Percentiles rank a stretch among this genome's conserved stretches.
phyloP scores from a whole-genome alignment of 805 yeast genomes.

The Hanseniaspora hatyaiensis region DNA sequence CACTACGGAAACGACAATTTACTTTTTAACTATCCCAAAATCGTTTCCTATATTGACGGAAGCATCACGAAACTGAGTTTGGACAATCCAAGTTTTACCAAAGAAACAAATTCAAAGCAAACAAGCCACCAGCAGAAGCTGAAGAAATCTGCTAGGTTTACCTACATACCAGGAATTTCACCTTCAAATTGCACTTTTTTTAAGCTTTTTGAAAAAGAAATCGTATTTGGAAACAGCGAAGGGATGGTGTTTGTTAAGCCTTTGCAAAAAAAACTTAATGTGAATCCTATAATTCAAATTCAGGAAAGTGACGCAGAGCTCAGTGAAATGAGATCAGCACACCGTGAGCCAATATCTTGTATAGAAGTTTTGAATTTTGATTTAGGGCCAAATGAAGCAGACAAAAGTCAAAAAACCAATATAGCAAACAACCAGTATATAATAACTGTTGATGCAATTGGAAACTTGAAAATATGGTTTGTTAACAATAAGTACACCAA shows the following conservation, averaged over 20 bases:
- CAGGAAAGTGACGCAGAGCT: background rate
- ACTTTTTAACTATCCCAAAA: constrained; percentile 28
- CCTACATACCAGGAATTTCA: constrained; percentile 31
- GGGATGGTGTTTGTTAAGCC: constrained; percentile 30
- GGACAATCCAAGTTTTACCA: constrained; percentile 19
- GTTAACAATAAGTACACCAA: constrained; percentile 10
- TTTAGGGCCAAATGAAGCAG: background rate
- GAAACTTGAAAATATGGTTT: constrained; percentile 13
- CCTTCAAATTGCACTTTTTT: constrained; percentile 32
- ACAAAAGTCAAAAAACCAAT: constrained; percentile 22
- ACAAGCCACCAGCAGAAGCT: constrained; percentile 2
- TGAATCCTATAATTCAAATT: constrained; percentile 26
- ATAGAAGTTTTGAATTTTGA: constrained; percentile 20
- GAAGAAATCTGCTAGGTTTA: constrained; percentile 24
- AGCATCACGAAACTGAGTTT: constrained; percentile 28
- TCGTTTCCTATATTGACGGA: constrained; percentile 30
- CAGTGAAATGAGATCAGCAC: constrained; percentile 22
- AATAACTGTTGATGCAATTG: constrained; percentile 4
- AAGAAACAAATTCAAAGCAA: background rate
- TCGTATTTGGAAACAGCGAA: constrained; percentile 30
- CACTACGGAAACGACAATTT: constrained; percentile 22
- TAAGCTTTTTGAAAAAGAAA: constrained; percentile 28
- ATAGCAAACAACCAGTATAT: constrained; percentile 17
- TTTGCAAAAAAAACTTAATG: constrained; percentile 27
- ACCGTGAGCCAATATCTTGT: constrained; percentile 27